These are phyloP conservation scores for Leccinum ochraceum DNA, from an alignment of 768 basidiomycete species.

Conservation along the genomic window DNA sequence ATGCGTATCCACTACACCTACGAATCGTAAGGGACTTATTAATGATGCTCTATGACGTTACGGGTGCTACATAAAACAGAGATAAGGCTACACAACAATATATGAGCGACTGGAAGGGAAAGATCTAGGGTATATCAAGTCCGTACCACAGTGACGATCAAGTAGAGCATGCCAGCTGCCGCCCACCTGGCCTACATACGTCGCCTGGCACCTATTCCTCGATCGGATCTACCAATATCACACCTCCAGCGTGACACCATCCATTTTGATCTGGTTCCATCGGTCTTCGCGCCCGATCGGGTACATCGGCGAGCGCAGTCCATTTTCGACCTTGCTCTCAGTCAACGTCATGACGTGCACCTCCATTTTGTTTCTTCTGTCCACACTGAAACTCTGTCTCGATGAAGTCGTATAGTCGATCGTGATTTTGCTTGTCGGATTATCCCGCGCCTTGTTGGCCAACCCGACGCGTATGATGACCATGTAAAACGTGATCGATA, in stretches of 20 bases:
- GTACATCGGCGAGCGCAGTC: neutral
- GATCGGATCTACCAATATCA: neutral
- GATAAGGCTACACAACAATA: neutral
- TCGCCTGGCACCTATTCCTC: neutral
- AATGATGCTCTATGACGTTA: neutral
- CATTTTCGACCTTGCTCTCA: slow-evolving; percentile 2
- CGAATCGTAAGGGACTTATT: neutral
- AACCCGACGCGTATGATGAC: slow-evolving; percentile 41
- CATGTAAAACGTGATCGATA: slow-evolving; percentile 45
- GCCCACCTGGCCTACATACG: neutral
- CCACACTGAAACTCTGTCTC: neutral
- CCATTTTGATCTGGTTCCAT: neutral
- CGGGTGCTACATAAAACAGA: neutral
- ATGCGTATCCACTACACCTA: neutral
- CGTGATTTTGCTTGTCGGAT: neutral
- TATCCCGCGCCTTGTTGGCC: neutral
- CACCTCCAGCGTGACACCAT: neutral
- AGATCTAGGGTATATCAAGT: neutral
- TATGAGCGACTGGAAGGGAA: neutral
- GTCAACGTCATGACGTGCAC: slow-evolving; percentile 9
- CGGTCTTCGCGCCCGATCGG: neutral
- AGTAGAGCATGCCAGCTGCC: neutral
- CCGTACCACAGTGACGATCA: neutral
- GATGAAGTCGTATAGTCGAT: neutral
- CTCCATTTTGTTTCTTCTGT: slow-evolving; percentile 5